Conservation (phyloP, 108 stramenopile species). For the Cyclotella choctawhatcheeana region DNA sequence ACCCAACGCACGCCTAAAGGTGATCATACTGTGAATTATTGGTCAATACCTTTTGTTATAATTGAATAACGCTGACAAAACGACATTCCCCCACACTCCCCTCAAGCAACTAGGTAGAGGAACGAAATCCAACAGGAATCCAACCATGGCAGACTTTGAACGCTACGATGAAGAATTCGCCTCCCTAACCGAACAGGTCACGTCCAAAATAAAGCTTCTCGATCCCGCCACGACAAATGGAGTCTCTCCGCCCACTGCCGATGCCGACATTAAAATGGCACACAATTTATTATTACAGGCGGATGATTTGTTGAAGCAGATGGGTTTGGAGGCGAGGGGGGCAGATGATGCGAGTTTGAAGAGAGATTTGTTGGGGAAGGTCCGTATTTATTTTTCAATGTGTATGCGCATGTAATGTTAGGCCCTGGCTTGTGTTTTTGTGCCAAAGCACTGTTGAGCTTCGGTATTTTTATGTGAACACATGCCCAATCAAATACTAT, state of each 20-base stretch:
- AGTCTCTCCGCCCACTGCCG: constrained; percentile 42
- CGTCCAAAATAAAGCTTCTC: constrained; percentile 61
- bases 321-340: constrained; percentile 93
- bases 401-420: neutral
- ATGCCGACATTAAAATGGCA: constrained; percentile 58
- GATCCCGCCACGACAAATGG: constrained; percentile 12
- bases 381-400: constrained; percentile 31
- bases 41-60: too few relatives aligned
- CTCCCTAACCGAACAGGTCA: constrained; percentile 86
- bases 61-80: too few relatives aligned
- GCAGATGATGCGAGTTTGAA: constrained; percentile 68
- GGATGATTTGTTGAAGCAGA: constrained; percentile 94
- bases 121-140: too few relatives aligned
- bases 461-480: too few relatives aligned
- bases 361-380: constrained; percentile 77
- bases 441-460: too few relatives aligned
- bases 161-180: constrained; percentile 96
- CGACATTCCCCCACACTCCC: too few relatives aligned
- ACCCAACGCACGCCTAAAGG: too few relatives aligned
- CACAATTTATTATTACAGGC: constrained; percentile 82
- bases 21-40: too few relatives aligned
- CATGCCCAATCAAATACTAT: too few relatives aligned
- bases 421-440: neutral
- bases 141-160: constrained; percentile 75
- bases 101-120: too few relatives aligned